A percentile compares a stretch with the other conserved stretches of the same genome.
phyloP scores from a whole-genome alignment of 1,139 yeast species.

The Debaryomycetaceae sp. region DNA sequence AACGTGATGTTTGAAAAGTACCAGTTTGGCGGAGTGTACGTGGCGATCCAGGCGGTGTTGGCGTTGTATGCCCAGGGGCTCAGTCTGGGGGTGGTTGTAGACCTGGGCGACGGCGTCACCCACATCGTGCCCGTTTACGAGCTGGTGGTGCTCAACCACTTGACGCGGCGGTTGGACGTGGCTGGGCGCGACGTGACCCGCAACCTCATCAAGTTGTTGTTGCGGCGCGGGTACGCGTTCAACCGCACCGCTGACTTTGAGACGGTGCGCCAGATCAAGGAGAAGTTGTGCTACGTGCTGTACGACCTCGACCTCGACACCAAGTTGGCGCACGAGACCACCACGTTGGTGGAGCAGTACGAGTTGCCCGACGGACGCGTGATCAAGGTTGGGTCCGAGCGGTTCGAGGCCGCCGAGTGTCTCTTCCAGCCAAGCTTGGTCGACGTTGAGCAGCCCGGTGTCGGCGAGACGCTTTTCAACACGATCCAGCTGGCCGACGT shows the following conservation, averaged over 20 bases:
- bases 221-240: constrained; percentile 96
- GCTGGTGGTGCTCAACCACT: constrained; percentile 88
- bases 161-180: constrained; percentile 88
- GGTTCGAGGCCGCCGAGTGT: constrained; percentile 98
- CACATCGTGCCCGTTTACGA: constrained; percentile 98
- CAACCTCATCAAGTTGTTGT: constrained; percentile 79
- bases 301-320: constrained; percentile 89
- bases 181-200: constrained; percentile 99
- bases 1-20: constrained; percentile 97
- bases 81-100: constrained; percentile 97
- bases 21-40: constrained; percentile 93
- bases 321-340: constrained; percentile 86
- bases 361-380: constrained; percentile 97
- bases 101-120: constrained; percentile 85
- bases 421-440: constrained; percentile 94
- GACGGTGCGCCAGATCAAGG: constrained; percentile 96
- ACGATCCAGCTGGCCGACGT: constrained; percentile 93
- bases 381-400: constrained; percentile 89
- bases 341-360: constrained; percentile 84
- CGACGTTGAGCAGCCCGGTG: constrained; percentile 97
- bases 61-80: constrained; percentile 97
- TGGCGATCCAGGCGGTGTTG: constrained; percentile 96
- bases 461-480: constrained; percentile 87
- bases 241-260: constrained; percentile 98
- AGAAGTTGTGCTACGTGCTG: constrained; percentile 90